Evolutionary conservation across 495 filamentous ascomycete species (phyloP).

Genomic region (Penicillium coprophilum): DNA sequence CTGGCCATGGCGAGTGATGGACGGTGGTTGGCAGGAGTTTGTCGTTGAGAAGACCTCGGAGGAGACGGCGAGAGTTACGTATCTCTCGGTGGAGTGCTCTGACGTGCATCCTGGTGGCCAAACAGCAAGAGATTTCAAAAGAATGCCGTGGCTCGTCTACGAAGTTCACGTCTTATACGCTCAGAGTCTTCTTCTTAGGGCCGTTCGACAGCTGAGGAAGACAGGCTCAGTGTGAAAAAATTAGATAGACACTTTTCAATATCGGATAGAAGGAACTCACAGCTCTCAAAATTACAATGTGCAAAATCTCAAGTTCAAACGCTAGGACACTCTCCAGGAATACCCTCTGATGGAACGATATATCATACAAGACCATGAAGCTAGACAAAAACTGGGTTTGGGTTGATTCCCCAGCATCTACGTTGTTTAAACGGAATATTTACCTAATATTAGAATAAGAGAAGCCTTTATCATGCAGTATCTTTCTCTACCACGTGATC

Average conservation of each 20-base stretch:
- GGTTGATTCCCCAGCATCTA: too few relatives aligned
- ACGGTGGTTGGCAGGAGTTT: slow-evolving; percentile 21
- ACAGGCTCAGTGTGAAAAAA: not conserved
- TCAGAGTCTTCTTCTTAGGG: slow-evolving; percentile 12
- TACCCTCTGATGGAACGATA: too few relatives aligned
- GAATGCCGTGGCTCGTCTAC: slow-evolving; percentile 13
- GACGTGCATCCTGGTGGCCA: slow-evolving; percentile 11
- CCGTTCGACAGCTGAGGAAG: slow-evolving; percentile 6
- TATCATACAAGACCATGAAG: too few relatives aligned
- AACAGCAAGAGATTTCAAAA: slow-evolving; percentile 6
- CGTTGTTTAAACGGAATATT: too few relatives aligned
- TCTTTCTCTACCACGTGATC: too few relatives aligned
- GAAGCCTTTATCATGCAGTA: too few relatives aligned
- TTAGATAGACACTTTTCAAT: too few relatives aligned
- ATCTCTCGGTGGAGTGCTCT: slow-evolving; percentile 13
- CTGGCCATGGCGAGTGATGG: slow-evolving; percentile 19
- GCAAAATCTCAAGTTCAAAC: too few relatives aligned
- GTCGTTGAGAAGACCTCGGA: slow-evolving; percentile 17
- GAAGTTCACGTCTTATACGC: slow-evolving; percentile 21
- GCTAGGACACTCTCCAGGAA: too few relatives aligned
- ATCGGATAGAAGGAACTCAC: not conserved
- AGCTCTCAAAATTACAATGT: not conserved
- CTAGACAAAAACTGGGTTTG: too few relatives aligned
- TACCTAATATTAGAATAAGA: too few relatives aligned
- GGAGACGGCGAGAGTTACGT: slow-evolving; percentile 16